Evolutionary conservation across 805 yeast species (phyloP).

Genomic region (Debaryomyces maramus): DNA sequence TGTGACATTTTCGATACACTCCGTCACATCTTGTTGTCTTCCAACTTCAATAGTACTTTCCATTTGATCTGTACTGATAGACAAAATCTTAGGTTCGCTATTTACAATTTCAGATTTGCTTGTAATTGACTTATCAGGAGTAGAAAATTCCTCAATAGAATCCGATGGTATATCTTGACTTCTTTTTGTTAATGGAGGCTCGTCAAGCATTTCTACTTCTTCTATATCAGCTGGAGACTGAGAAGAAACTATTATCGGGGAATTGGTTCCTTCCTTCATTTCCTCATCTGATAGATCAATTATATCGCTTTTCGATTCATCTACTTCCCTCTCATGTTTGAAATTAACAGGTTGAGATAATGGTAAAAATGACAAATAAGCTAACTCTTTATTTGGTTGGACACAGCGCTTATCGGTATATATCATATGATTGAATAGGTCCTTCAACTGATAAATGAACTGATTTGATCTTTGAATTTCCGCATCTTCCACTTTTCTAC

Average conservation of each 20-base stretch:
- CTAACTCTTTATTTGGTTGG: constrained; percentile 79
- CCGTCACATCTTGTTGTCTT: constrained; percentile 96
- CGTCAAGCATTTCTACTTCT: constrained; percentile 9
- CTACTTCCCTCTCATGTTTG: constrained; percentile 18
- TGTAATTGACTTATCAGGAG: background rate
- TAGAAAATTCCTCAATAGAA: constrained; percentile 1
- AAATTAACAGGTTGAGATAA: constrained; percentile 66
- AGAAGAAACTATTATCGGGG: constrained; percentile 1
- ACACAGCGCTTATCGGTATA: constrained; percentile 62
- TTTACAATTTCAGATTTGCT: background rate
- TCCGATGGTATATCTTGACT: constrained; percentile 1
- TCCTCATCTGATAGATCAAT: constrained; percentile 3
- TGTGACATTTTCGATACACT: constrained; percentile 91
- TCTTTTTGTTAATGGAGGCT: constrained; percentile 7
- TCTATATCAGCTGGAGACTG: background rate
- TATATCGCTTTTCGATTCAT: background rate
- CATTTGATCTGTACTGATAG: constrained; percentile 60
- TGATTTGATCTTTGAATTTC: constrained; percentile 83
- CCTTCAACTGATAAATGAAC: constrained; percentile 71
- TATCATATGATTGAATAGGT: constrained; percentile 69
- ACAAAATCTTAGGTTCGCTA: constrained; percentile 20
- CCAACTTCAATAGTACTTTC: constrained; percentile 78
- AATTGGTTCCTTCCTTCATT: background rate
- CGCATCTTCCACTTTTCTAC: constrained; percentile 71
- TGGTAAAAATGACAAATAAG: constrained; percentile 82